These are phyloP conservation scores for Phytophthora sp. DNA, from an alignment of 352 stramenopile genomes.

Conservation along the genomic window DNA sequence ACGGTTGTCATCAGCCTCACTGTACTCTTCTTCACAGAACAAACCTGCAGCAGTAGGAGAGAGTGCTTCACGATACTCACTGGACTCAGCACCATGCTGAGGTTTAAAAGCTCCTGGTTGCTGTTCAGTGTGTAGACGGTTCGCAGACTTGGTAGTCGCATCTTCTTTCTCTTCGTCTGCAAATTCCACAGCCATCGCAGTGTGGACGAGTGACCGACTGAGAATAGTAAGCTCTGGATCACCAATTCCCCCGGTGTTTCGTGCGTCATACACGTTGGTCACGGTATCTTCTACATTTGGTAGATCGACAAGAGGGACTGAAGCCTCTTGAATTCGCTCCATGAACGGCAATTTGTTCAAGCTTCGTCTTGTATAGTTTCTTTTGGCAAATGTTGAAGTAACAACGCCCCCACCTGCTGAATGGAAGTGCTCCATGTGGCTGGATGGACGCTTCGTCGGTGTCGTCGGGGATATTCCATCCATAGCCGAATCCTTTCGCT, in stretches of 20 bases:
- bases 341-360: conserved; percentile 42
- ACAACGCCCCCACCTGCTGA: conserved; percentile 22
- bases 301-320: conserved; percentile 14
- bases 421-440: conserved; percentile 28
- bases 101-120: conserved; percentile 5
- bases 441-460: conserved; percentile 38
- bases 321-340: conserved; percentile 44
- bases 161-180: conserved; percentile 30
- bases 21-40: conserved; percentile 75
- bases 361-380: conserved; percentile 48
- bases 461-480: conserved; percentile 23
- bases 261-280: conserved; percentile 41
- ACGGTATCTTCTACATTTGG: conserved; percentile 49
- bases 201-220: conserved; percentile 61
- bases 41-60: conserved; percentile 57
- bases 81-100: conserved; percentile 8
- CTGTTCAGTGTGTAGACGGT: conserved; percentile 2
- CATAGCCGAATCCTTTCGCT: conserved; percentile 7
- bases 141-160: not conserved
- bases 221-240: conserved; percentile 49
- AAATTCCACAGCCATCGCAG: conserved; percentile 49
- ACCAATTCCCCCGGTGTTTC: conserved; percentile 34
- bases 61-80: conserved; percentile 28
- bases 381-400: conserved; percentile 42
- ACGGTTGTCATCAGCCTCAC: conserved; percentile 38